Conservation (phyloP, 78 protist genomes). For the Dictyostelium brefeldianum region DNA sequence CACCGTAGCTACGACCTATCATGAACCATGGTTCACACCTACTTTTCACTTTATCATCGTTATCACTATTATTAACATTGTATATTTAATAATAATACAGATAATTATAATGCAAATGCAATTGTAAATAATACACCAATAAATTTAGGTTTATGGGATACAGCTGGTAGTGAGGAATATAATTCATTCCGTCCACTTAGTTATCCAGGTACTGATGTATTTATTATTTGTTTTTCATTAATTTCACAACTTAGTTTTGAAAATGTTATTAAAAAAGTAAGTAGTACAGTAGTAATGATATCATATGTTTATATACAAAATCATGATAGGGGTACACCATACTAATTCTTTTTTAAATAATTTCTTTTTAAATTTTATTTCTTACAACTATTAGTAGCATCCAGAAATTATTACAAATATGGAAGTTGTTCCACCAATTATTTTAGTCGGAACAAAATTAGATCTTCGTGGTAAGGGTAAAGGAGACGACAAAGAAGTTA, state of each 20-base stretch:
- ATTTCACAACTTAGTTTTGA: conserved; percentile 65
- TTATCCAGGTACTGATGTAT: conserved; percentile 88
- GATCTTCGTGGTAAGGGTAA: conserved; percentile 84
- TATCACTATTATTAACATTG: not conserved
- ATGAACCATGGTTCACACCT: not conserved
- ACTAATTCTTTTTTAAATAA: not conserved
- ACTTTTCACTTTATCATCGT: not conserved
- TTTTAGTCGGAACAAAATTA: conserved; percentile 94
- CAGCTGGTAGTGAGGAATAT: conserved; percentile 87
- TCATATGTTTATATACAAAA: not conserved
- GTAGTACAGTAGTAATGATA: too few relatives aligned
- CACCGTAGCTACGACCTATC: not conserved
- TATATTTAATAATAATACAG: not conserved
- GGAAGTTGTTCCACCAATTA: conserved; percentile 83
- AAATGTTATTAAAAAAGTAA: conserved; percentile 72
- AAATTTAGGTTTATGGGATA: conserved; percentile 84
- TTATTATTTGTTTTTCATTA: conserved; percentile 75
- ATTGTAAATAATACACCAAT: conserved; percentile 83
- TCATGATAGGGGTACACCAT: not conserved
- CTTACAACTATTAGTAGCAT: conserved; percentile 38
- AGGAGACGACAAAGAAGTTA: conserved; percentile 54
- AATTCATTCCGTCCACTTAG: conserved; percentile 80
- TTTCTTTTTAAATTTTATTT: not conserved
- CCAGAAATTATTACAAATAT: conserved; percentile 64
- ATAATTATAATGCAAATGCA: conserved; percentile 87